Base-by-base conservation (phyloP, 495 filamentous ascomycete species). In the Collariella sp. region DNA sequence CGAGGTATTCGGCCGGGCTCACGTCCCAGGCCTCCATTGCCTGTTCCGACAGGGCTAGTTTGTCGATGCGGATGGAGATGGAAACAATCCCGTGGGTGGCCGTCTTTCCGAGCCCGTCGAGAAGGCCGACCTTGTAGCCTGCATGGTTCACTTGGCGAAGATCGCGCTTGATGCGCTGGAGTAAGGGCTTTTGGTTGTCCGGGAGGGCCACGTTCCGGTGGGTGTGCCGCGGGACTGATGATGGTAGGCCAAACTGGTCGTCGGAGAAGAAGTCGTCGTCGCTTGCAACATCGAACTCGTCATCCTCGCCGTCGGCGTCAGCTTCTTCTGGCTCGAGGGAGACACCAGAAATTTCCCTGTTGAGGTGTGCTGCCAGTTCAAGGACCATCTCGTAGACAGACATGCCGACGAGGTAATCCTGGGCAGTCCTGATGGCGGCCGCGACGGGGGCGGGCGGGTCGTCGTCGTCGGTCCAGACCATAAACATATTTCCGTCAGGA, bases 21-120 rank as follows among this genome's bases (percentile, higher is more conserved):
- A 97, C 66, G 47, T 83, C 74, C 91, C 91, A 97, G 13, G 88
- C 85, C 57, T 82, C 76, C 68, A 86, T 76, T 1, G 81, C 85
- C 56, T 91, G 87, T 24, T 86, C 76, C 2, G 89, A 89, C 24
- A 97, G 79, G 2, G 78, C 83, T 2, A 96, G 76, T 56, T 85
- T 86, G 0, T 72, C 69, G 45, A 89, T 77, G 1, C 82, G 83
- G 42, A 85, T 77, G 0, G 84, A 85, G 7, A 95, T 55, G 31
- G 79, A 84, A 46, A 89, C 59, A 20, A 78, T 75, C 35, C 76
- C 80, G 9, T 70, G 62, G 15, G 48, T 39, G 0, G 57, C 49
- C 7, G 63, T 62, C 16, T 76, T 65, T 5, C 73, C 61, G 10
- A 80, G 62, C 9, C 72, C 69, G 11, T 77, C 79, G 7, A 86